phyloP scores from a whole-genome alignment of 2,329 filamentous ascomycete species.

The Pestalotiopsis fici region DNA sequence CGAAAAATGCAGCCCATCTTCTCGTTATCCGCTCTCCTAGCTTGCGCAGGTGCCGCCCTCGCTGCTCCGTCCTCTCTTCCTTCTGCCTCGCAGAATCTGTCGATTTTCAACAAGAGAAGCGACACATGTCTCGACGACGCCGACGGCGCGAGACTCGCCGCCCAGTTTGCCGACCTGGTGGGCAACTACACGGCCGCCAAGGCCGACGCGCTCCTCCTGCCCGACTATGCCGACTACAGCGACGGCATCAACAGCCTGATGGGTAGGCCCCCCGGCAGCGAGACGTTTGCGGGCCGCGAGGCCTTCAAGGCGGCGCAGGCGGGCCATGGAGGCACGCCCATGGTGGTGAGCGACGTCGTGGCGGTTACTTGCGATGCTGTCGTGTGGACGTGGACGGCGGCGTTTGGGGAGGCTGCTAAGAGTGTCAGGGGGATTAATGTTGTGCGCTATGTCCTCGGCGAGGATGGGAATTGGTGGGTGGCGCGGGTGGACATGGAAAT shows the following conservation, averaged over 20 bases:
- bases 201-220: background rate
- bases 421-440: background rate
- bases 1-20: background rate
- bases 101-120: background rate
- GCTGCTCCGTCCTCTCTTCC: background rate
- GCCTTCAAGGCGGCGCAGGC: background rate
- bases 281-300: background rate
- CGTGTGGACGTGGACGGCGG: background rate
- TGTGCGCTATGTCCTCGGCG: background rate
- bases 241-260: background rate
- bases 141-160: background rate
- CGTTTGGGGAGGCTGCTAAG: background rate
- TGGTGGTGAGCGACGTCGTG: background rate
- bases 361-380: background rate
- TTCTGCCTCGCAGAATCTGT: background rate
- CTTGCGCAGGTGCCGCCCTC: background rate
- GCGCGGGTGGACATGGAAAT: background rate
- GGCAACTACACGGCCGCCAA: background rate
- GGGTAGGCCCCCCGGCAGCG: background rate
- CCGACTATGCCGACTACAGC: background rate
- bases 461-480: background rate
- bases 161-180: background rate
- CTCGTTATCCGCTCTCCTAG: background rate
- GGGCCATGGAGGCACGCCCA: background rate
- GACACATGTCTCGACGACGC: background rate